Conservation (phyloP, 1,284 basidiomycete species). For the Inonotus obliquus region DNA sequence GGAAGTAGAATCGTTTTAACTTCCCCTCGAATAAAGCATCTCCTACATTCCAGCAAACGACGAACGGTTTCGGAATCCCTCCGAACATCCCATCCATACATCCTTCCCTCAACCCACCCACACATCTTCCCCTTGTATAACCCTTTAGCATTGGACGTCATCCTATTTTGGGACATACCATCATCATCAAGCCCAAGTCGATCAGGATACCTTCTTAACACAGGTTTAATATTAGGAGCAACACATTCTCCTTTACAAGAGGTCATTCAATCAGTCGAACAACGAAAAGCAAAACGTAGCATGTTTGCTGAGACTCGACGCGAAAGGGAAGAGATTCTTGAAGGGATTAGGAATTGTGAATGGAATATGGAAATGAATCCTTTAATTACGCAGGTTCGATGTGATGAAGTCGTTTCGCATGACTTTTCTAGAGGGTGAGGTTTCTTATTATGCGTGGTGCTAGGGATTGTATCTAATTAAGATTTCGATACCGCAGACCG, state of each 20-base stretch:
- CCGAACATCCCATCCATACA: slow-evolving; percentile 51
- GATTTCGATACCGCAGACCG: slow-evolving; percentile 40
- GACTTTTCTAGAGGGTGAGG: slow-evolving; percentile 67
- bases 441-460: background rate
- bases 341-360: slow-evolving; percentile 61
- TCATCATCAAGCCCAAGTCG: slow-evolving; percentile 48
- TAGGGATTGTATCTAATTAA: background rate
- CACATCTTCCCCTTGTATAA: slow-evolving; percentile 77
- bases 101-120: slow-evolving; percentile 48
- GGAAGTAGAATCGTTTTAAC: slow-evolving; percentile 17
- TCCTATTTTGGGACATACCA: slow-evolving; percentile 71
- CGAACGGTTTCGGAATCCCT: slow-evolving; percentile 36
- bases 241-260: slow-evolving; percentile 56
- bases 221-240: slow-evolving; percentile 63
- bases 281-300: slow-evolving; percentile 65
- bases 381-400: slow-evolving; percentile 44
- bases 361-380: slow-evolving; percentile 83
- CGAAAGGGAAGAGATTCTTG: slow-evolving; percentile 62
- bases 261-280: slow-evolving; percentile 52
- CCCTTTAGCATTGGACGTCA: slow-evolving; percentile 64
- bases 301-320: slow-evolving; percentile 88
- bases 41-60: slow-evolving; percentile 48
- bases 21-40: slow-evolving; percentile 34
- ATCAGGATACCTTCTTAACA: slow-evolving; percentile 55
- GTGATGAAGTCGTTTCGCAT: slow-evolving; percentile 41